Conservation (phyloP, 2,329 filamentous ascomycete species). For the Sporothrix brasiliensis region DNA sequence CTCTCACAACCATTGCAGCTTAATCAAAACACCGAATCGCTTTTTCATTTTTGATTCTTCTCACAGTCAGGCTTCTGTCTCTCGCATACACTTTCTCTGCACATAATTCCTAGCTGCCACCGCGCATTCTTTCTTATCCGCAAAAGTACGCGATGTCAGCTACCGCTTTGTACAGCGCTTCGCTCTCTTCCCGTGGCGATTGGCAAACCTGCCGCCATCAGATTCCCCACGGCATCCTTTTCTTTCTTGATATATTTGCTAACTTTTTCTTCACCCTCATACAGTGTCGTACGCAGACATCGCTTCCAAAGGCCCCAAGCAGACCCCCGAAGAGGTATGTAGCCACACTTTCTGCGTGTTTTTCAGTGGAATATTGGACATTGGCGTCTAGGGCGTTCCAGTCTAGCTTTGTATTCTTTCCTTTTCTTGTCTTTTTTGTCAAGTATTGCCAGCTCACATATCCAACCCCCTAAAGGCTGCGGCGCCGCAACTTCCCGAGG, state of each 20-base stretch:
- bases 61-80: not conserved
- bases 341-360: not conserved
- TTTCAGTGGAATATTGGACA: not conserved
- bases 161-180: not conserved
- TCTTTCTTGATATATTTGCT: not conserved
- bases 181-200: not conserved
- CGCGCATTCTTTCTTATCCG: not conserved
- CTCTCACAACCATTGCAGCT: not conserved
- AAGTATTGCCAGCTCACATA: not conserved
- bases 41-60: not conserved
- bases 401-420: not conserved
- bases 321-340: conserved; percentile 26
- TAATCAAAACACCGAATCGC: not conserved
- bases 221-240: not conserved
- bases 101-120: not conserved
- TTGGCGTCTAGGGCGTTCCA: not conserved
- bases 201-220: not conserved
- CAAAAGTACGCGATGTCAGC: conserved; percentile 23
- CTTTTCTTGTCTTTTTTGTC: not conserved
- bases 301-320: conserved; percentile 33
- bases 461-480: conserved; percentile 20
- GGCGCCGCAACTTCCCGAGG: conserved; percentile 35
- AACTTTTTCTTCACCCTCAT: not conserved
- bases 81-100: not conserved
- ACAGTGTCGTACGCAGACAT: conserved; percentile 34